Base-by-base conservation (phyloP, 1,284 basidiomycete species). In the Ceratorhiza oryzae-sativae region DNA sequence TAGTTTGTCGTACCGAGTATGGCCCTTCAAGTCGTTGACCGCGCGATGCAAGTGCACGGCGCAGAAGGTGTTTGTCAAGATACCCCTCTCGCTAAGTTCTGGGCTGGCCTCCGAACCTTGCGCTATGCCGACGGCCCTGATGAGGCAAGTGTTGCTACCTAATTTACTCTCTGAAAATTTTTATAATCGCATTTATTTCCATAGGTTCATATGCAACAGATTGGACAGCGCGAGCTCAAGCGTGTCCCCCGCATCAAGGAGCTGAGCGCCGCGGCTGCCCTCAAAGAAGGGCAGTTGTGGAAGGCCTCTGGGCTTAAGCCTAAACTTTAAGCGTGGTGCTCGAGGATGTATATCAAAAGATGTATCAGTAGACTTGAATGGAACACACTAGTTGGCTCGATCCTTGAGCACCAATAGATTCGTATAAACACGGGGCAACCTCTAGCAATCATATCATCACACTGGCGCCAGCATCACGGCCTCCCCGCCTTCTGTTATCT, bases 31-130 rank as follows among this genome's bases (percentile, higher is more conserved):
- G 91, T 99, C 71, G 86, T 98, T 67, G 97, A 99, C 83, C 89
- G 94, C 45, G 92, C 95, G 0, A 98, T 99, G 75, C 97, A 99
- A 84, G 86, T 91, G 0, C 93, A 94, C 79, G 97, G 97, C 71
- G 97, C 95, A 27, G 97, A 98, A 82, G 97, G 97, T 72, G 83
- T 99, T 70, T 94, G 87, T 61, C 95, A 97, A 81, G 97, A 98
- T 78, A 90, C 90, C 58, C 87, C 88, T 32, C 86, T 99, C 41
- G 95, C 97, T 0, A 79, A 81, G 63, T 86, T 87, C 74, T 98
- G 89, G 84, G 92, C 93, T 34, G 87, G 87, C 25, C 80, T 98
- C 75, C 86, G 97, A 70, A 98, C 96, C 0, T 85, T 98, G 30
- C 88, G 95, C 48, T 88, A 94, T 77, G 95, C 95, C 73, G 95